These are phyloP conservation scores for Mycena rosella DNA, from an alignment of 768 basidiomycete species.

Conservation along the genomic window DNA sequence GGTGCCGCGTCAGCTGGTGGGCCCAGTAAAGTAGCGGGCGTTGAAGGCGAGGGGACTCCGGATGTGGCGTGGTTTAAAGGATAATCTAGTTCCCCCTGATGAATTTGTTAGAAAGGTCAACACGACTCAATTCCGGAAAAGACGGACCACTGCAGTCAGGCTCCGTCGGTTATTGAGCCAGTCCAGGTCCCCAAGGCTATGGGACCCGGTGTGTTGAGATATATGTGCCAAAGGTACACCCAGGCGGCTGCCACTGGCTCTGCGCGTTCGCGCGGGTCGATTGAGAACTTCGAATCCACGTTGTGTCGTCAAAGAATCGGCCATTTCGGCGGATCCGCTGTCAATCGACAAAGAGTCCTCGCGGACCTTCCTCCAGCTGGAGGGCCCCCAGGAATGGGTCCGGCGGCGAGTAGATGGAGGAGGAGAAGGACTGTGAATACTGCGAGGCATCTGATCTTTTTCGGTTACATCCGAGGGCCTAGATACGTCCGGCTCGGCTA, in stretches of 20 bases:
- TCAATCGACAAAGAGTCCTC: constrained; percentile 62
- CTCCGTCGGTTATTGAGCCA: constrained; percentile 84
- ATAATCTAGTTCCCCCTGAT: constrained; percentile 82
- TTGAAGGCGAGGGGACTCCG: constrained; percentile 61
- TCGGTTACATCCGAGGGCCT: constrained; percentile 42
- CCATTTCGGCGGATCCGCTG: constrained; percentile 52
- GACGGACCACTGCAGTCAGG: constrained; percentile 75
- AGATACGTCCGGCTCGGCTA: constrained; percentile 26
- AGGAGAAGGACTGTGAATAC: constrained; percentile 55
- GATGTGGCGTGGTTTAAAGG: constrained; percentile 69
- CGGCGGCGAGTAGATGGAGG: constrained; percentile 59
- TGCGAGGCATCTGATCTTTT: constrained; percentile 49
- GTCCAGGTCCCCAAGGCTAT: constrained; percentile 78
- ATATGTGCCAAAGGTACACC: constrained; percentile 38
- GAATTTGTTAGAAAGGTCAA: constrained; percentile 33
- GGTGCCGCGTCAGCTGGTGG: constrained; percentile 5
- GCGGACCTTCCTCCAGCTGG: constrained; percentile 54
- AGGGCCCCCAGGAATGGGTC: constrained; percentile 65
- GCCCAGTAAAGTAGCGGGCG: constrained; percentile 54
- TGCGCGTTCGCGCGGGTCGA: constrained; percentile 55
- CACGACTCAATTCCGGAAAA: constrained; percentile 3
- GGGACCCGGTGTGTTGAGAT: constrained; percentile 35
- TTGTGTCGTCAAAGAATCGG: constrained; percentile 44
- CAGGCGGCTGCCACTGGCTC: constrained; percentile 49
- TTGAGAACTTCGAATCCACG: constrained; percentile 67